Percentiles rank a stretch among this genome's conserved stretches.
Evolutionary conservation across 2,329 filamentous ascomycete genomes (phyloP).

Genomic region (Colletotrichum navitas): DNA sequence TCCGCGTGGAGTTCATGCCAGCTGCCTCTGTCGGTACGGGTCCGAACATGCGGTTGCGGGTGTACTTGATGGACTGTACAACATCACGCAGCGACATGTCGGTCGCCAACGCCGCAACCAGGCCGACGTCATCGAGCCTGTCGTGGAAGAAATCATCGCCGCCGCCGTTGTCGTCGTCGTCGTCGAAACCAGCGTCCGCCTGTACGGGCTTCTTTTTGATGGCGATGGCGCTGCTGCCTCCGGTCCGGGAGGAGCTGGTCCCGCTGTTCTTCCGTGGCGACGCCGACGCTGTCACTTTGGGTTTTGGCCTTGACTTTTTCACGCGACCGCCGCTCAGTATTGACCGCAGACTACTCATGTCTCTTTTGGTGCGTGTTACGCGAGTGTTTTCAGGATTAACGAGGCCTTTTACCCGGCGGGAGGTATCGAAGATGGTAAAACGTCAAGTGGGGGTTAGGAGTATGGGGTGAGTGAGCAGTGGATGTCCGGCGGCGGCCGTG

Average conservation of each 20-base stretch:
- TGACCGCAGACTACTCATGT: conserved; percentile 51
- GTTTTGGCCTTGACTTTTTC: conserved; percentile 47
- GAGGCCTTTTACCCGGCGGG: background rate
- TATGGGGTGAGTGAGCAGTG: conserved; percentile 6
- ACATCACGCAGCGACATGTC: conserved; percentile 71
- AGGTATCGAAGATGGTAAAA: background rate
- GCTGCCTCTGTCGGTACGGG: conserved; percentile 67
- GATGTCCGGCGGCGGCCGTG: conserved; percentile 15
- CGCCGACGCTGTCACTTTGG: conserved; percentile 42
- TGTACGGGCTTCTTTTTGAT: conserved; percentile 35
- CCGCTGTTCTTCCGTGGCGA: conserved; percentile 47
- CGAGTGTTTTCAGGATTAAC: conserved; percentile 16
- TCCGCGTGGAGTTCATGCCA: conserved; percentile 74
- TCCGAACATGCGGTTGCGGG: conserved; percentile 73
- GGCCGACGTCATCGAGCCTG: conserved; percentile 71
- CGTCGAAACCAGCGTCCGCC: conserved; percentile 11
- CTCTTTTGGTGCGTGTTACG: conserved; percentile 14
- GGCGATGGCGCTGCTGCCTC: background rate
- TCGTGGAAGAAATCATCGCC: conserved; percentile 52
- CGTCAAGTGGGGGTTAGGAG: too few relatives aligned
- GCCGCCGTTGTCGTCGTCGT: conserved; percentile 35
- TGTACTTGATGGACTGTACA: conserved; percentile 73
- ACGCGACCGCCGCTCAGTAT: conserved; percentile 55
- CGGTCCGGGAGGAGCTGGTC: conserved; percentile 8
- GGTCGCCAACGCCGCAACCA: conserved; percentile 65